These are phyloP conservation scores for Saturnispora zaruensis DNA, from an alignment of 805 yeast genomes.

Conservation along the genomic window DNA sequence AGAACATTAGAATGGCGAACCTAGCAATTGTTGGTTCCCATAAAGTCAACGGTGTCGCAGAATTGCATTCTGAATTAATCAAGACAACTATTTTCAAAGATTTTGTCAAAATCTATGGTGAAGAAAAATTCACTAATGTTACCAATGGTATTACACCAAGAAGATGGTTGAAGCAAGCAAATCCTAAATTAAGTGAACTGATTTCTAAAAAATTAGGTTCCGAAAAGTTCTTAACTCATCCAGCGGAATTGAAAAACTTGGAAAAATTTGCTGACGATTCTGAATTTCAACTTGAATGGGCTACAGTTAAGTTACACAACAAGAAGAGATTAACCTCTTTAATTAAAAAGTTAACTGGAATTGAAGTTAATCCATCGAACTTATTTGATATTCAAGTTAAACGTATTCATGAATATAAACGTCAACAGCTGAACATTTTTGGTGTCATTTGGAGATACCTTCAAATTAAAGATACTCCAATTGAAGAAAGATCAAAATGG, in stretches of 20 bases:
- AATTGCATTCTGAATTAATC: constrained; percentile 84
- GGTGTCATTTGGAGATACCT: constrained; percentile 82
- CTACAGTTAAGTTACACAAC: constrained; percentile 57
- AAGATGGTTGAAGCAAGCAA: constrained; percentile 93
- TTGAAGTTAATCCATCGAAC: constrained; percentile 62
- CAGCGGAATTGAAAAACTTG: constrained; percentile 57
- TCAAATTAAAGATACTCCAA: constrained; percentile 58
- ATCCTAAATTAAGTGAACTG: constrained; percentile 68
- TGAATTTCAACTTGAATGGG: constrained; percentile 65
- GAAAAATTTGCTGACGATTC: constrained; percentile 60
- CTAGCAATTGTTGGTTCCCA: constrained; percentile 90
- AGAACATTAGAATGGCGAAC: constrained; percentile 86
- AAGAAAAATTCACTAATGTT: constrained; percentile 79
- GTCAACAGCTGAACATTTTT: constrained; percentile 88
- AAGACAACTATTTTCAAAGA: constrained; percentile 85
- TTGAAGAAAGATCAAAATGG: constrained; percentile 53
- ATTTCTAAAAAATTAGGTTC: constrained; percentile 66
- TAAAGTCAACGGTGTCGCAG: constrained; percentile 93
- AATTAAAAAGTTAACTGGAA: constrained; percentile 51
- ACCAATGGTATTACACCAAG: constrained; percentile 95
- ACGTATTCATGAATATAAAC: constrained; percentile 91
- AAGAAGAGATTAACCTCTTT: constrained; percentile 59
- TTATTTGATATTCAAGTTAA: constrained; percentile 89
- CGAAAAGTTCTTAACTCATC: constrained; percentile 59
- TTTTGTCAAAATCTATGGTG: constrained; percentile 75